These are phyloP conservation scores for Cenchrus fungigraminus DNA, from an alignment of 176 grass and related monocot species.

Conservation along the genomic window DNA sequence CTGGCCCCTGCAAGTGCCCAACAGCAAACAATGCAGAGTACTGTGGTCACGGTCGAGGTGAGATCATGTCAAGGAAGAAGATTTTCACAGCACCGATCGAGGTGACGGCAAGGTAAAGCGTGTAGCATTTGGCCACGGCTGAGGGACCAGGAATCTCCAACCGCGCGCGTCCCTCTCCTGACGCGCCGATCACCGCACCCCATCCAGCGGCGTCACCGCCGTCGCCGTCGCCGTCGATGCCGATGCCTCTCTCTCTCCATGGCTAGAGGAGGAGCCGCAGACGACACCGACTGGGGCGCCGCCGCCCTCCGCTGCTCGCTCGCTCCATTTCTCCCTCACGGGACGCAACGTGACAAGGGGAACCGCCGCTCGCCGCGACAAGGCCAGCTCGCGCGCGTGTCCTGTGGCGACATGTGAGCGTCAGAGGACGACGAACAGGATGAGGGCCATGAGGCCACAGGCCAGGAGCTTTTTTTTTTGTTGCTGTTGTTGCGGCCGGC, in stretches of 20 bases:
- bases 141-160: constrained; percentile 15
- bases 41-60: not conserved
- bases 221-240: not conserved
- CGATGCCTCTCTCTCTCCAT: not conserved
- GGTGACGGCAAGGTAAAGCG: constrained; percentile 4
- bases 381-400: not conserved
- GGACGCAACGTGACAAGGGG: constrained; percentile 38
- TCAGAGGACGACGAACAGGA: not conserved
- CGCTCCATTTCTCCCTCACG: constrained; percentile 18
- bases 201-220: not conserved
- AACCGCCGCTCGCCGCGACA: not conserved
- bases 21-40: not conserved
- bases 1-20: not conserved
- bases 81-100: not conserved
- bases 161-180: not conserved
- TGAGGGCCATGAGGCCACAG: too few species aligned
- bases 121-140: not conserved
- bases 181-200: not conserved
- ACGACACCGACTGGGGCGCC: not conserved
- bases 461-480: too few species aligned
- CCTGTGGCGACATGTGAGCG: constrained; percentile 33
- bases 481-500: not conserved
- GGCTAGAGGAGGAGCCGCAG: not conserved
- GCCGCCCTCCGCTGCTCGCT: not conserved
- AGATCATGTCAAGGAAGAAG: not conserved